Percentiles rank a stretch among this genome's conserved stretches.
phyloP scores from a whole-genome alignment of 805 yeast genomes.

The Yarrowia sp. region DNA sequence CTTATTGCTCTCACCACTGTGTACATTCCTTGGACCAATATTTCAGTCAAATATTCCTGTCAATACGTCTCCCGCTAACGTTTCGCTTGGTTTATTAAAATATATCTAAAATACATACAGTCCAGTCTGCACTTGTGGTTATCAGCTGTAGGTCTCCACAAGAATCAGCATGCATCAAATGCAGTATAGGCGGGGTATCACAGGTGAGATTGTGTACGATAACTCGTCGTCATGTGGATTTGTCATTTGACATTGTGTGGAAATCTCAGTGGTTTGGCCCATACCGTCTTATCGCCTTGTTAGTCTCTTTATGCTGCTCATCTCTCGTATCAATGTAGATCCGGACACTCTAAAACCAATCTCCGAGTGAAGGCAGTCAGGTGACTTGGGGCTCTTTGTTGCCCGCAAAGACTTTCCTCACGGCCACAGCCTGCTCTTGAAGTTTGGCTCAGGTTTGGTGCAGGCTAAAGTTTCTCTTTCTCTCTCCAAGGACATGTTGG shows the following conservation, averaged over 20 bases:
- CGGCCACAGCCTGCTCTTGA: neutral
- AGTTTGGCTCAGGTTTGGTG: neutral
- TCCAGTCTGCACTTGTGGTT: neutral
- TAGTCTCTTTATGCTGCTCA: too few species aligned
- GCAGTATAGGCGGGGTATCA: neutral
- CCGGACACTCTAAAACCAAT: neutral
- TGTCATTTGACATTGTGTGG: too few species aligned
- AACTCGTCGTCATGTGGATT: too few species aligned
- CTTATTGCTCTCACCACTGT: too few species aligned
- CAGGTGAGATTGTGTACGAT: too few species aligned
- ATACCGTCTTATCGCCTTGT: too few species aligned
- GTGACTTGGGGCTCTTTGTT: neutral
- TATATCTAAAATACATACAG: too few species aligned
- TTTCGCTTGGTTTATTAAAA: neutral
- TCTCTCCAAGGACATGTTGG: neutral
- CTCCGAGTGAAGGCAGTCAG: neutral
- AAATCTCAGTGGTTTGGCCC: too few species aligned
- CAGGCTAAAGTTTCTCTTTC: neutral
- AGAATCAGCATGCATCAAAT: neutral
- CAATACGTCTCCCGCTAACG: too few species aligned
- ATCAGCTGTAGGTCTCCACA: neutral
- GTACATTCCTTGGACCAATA: too few species aligned
- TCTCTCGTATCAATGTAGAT: neutral
- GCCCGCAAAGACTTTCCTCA: constrained; percentile 1
- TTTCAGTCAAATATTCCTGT: too few species aligned